Evolutionary conservation across 1,284 basidiomycete genomes (phyloP), one percentile per base, ranked within the genome.

Genomic region (Sutorius eximius): DNA sequence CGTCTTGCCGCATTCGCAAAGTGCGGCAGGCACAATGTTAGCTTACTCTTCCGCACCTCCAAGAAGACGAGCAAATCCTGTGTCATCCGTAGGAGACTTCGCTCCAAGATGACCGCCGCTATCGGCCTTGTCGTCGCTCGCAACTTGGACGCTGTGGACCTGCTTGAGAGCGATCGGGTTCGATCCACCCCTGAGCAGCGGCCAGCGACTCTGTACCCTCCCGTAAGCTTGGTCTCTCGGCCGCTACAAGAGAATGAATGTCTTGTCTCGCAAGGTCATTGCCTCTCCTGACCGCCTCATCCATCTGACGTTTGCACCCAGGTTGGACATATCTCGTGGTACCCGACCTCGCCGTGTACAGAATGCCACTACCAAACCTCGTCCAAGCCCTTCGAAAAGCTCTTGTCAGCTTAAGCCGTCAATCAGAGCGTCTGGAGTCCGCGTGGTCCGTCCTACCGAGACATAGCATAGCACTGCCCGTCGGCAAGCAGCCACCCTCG

Each of bases 291-390:
- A 18, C 33, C 22, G 9, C 16, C 1, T 12, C 7, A 13, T 20
- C 36, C 11, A 16, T 11, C 51, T 65, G 8, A 67, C 40, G 9
- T 0, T 2, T n/a, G 5, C 13, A 16, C 22, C 18, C 18, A 72
- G 69, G 45, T 33, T 72, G 68, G 68, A 60, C 68, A 24, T 72
- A 69, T 44, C 49, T 72, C 12, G 54, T 70, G n/a, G 30, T 55
- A 18, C 69, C 69, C 13, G 20, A 52, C 36, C 53, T 70, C 16
- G 27, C 55, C 45, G 45, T 61, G 4, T 71, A 71, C 45, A 70
- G 40, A 42, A 59, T 51, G 37, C 62, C 69, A 8, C 52, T 69
- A 1, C 58, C 62, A 2, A 57, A 53, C n/a, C 54, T 71, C 36
- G 41, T 72, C 18, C 53, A 49, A 15, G 34, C 36, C 9, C 53